These are phyloP conservation scores for Papiliotrema fonsecae DNA, from an alignment of 1,284 basidiomycete genomes.

Conservation along the genomic window DNA sequence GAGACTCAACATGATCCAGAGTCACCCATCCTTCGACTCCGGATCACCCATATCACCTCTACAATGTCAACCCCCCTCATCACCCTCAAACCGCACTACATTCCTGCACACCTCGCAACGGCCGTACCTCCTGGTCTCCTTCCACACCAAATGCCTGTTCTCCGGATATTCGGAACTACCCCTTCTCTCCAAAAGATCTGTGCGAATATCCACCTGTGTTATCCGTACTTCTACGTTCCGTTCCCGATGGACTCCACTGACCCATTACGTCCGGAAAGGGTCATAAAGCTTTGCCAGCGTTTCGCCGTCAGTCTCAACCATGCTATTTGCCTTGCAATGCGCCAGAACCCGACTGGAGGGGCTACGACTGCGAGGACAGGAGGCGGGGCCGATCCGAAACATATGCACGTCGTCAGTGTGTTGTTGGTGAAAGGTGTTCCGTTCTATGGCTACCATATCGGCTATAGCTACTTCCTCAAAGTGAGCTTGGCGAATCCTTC, in stretches of 20 bases:
- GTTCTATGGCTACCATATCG: slow-evolving; percentile 91
- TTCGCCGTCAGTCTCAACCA: slow-evolving; percentile 46
- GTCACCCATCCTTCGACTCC: slow-evolving; percentile 38
- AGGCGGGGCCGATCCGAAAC: slow-evolving; percentile 41
- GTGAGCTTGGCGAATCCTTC: slow-evolving; percentile 71
- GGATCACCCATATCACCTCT: slow-evolving; percentile 48
- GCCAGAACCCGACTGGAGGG: slow-evolving; percentile 38
- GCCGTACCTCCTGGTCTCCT: slow-evolving; percentile 41
- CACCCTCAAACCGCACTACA: slow-evolving; percentile 26
- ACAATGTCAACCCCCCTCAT: slow-evolving; percentile 40
- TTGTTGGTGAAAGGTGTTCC: slow-evolving; percentile 88
- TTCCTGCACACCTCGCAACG: slow-evolving; percentile 56
- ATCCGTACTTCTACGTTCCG: slow-evolving; percentile 56
- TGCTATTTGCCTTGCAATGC: slow-evolving; percentile 43
- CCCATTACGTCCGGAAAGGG: slow-evolving; percentile 43
- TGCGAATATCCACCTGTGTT: slow-evolving; percentile 76
- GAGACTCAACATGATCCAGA: slow-evolving; percentile 9
- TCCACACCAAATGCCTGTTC: slow-evolving; percentile 65
- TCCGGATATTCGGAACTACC: slow-evolving; percentile 82
- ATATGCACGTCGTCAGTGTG: slow-evolving; percentile 57
- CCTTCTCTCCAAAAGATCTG: slow-evolving; percentile 74
- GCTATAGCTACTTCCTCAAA: slow-evolving; percentile 85
- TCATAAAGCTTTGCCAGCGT: slow-evolving; percentile 43
- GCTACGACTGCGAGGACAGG: slow-evolving; percentile 23
- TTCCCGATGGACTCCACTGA: slow-evolving; percentile 51